Conservation (phyloP, 2,329 filamentous ascomycete species). For the Teratosphaeria zuluensis region DNA sequence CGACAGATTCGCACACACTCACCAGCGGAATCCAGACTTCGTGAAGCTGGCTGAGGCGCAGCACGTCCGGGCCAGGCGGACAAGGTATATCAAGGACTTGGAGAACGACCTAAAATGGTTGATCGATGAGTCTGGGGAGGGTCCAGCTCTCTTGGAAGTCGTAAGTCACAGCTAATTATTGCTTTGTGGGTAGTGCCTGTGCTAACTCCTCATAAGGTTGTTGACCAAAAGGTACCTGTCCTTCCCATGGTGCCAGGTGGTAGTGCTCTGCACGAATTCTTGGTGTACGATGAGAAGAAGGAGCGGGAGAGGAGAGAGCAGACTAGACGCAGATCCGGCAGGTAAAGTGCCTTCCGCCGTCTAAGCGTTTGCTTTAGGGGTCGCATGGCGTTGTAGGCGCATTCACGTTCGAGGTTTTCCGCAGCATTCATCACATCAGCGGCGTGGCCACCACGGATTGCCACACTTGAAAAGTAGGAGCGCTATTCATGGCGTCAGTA, state of each 20-base stretch:
- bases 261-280: constrained; percentile 80
- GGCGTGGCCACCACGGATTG: neutral
- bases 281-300: constrained; percentile 68
- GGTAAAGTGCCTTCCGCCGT: constrained; percentile 12
- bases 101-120: constrained; percentile 76
- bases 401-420: neutral
- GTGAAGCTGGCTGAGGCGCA: constrained; percentile 88
- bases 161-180: neutral
- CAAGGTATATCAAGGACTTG: constrained; percentile 66
- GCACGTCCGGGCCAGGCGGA: constrained; percentile 67
- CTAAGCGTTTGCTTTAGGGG: neutral
- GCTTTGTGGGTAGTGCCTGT: neutral
- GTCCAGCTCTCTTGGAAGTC: constrained; percentile 87
- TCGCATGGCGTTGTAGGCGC: neutral
- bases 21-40: constrained; percentile 93
- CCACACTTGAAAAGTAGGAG: neutral
- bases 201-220: constrained; percentile 41
- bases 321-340: constrained; percentile 28
- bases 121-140: constrained; percentile 61
- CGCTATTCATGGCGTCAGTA: neutral
- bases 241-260: constrained; percentile 93
- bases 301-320: constrained; percentile 29
- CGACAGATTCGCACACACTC: constrained; percentile 84
- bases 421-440: neutral
- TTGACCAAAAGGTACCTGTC: constrained; percentile 85